These are phyloP conservation scores for Daldinia grandis DNA, from an alignment of 495 filamentous ascomycete genomes.

Conservation along the genomic window DNA sequence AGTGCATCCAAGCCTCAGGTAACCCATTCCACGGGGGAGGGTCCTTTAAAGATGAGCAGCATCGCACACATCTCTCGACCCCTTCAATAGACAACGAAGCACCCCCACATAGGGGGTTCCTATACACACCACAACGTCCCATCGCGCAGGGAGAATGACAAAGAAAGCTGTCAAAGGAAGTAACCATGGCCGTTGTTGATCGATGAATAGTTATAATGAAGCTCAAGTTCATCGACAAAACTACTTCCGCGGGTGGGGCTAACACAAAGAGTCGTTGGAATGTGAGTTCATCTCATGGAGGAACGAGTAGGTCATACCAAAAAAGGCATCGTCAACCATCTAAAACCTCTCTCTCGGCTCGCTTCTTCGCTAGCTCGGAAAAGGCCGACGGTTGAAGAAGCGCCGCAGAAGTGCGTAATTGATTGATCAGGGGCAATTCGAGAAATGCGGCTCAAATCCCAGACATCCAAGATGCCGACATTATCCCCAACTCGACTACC, in stretches of 20 bases:
- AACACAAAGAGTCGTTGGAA: conserved; percentile 47
- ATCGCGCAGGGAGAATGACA: conserved; percentile 29
- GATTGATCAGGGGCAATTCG: not conserved
- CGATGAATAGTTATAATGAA: conserved; percentile 44
- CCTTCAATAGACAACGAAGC: conserved; percentile 11
- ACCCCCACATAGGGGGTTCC: conserved; percentile 14
- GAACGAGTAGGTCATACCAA: conserved; percentile 11
- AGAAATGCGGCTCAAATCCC: not conserved
- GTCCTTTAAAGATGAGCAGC: conserved; percentile 43
- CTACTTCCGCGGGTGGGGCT: conserved; percentile 10
- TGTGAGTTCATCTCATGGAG: conserved; percentile 40
- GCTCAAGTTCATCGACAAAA: conserved; percentile 12
- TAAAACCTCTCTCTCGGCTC: conserved; percentile 19
- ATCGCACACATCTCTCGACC: conserved; percentile 22
- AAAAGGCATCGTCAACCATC: conserved; percentile 15
- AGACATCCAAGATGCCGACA: not conserved
- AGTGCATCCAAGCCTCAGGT: conserved; percentile 23
- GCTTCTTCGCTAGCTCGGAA: conserved; percentile 14
- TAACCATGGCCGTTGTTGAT: conserved; percentile 42
- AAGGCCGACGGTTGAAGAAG: conserved; percentile 15
- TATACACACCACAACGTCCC: conserved; percentile 22
- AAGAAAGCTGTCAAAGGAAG: conserved; percentile 44
- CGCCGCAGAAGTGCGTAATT: not conserved
- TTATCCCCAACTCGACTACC: not conserved
- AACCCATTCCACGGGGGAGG: conserved; percentile 42